A percentile compares a stretch with the other conserved stretches of the same genome.
Conservation (phyloP, 2,329 filamentous ascomycete genomes). For the Alternaria triticimaculans region DNA sequence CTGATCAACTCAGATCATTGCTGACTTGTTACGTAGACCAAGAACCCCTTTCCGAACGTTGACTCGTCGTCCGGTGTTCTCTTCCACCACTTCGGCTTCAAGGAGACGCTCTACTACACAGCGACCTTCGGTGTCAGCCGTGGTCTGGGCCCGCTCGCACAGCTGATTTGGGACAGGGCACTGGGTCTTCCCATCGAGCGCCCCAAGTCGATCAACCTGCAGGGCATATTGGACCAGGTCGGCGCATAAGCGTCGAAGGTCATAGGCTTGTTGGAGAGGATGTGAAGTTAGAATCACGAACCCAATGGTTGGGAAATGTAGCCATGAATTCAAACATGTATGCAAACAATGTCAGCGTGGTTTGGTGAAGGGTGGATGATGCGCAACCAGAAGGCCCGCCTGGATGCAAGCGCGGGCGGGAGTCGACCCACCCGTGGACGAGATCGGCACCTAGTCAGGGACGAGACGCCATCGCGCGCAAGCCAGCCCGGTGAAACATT, state of each 20-base stretch:
- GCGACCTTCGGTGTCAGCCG: slow-evolving; percentile 73
- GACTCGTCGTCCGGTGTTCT: slow-evolving; percentile 92
- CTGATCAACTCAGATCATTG: neutral
- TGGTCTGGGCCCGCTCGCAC: slow-evolving; percentile 84
- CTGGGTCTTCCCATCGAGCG: slow-evolving; percentile 94
- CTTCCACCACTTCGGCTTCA: slow-evolving; percentile 98
- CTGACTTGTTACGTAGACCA: slow-evolving; percentile 63
- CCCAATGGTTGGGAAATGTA: neutral
- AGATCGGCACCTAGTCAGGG: slow-evolving; percentile 21
- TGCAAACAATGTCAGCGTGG: neutral
- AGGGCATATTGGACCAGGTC: slow-evolving; percentile 75
- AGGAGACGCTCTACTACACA: slow-evolving; percentile 94
- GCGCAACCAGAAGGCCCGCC: neutral
- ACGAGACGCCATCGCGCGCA: slow-evolving; percentile 14
- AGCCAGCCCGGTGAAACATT: slow-evolving; percentile 5
- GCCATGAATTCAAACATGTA: neutral
- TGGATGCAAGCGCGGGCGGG: slow-evolving; percentile 1
- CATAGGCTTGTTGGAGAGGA: neutral
- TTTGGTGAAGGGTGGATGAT: neutral
- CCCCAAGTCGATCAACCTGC: slow-evolving; percentile 95
- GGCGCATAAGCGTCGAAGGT: slow-evolving; percentile 27
- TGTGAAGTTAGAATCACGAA: neutral
- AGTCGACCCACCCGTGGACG: slow-evolving; percentile 8
- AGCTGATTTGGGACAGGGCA: slow-evolving; percentile 95
- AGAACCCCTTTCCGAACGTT: slow-evolving; percentile 97